Base-by-base conservation (phyloP, 257 asterid genomes). In the Solanum bukasovii region DNA sequence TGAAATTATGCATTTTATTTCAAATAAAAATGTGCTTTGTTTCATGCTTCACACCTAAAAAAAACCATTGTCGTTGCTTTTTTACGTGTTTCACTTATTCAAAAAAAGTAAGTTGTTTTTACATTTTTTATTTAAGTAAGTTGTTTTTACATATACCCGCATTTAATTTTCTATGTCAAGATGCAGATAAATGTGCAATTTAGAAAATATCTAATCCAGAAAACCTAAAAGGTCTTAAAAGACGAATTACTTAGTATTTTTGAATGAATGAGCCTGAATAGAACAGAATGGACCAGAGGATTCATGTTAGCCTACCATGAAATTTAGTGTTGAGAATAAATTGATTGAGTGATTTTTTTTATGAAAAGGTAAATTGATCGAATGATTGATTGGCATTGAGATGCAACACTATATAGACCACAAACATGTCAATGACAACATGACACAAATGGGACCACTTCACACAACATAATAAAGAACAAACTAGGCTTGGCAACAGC, bases 401-500 rank as follows among this genome's bases (percentile, higher is more conserved):
- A 78, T 40, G 63, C 61, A 79, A 42, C 85, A 35, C 67, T 16
- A 79, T 44, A 79, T 16, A n/a, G 67, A 44, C 38, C 34, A 79
- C 85, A 44, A 79, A 44, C 38, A 44, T 25, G 38, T 37, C 84
- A n/a, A 77, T 77, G 61, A 38, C 20, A 40, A 40, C 35, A 77
- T 77, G 84, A 42, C 20, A n/a, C 61, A 40, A 40, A 77, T 40
- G 61, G 84, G 44, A 77, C 56, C 84, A 44, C 84, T 42, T 27
- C 84, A 79, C 65, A 79, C 84, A 27, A 44, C 65, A 79, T 40
- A 25, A 44, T 81, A 29, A 81, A 81, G 85, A 49, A 46, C 63
- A 81, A 46, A 49, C 42, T 73, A 65, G 88, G 70, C 89, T 71
- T 71, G 73, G 27, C 87, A 83, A 59, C 84, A 85, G 61, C 84